phyloP scores from a whole-genome alignment of 179 eudicot species.

The Monotropa hypopitys region DNA sequence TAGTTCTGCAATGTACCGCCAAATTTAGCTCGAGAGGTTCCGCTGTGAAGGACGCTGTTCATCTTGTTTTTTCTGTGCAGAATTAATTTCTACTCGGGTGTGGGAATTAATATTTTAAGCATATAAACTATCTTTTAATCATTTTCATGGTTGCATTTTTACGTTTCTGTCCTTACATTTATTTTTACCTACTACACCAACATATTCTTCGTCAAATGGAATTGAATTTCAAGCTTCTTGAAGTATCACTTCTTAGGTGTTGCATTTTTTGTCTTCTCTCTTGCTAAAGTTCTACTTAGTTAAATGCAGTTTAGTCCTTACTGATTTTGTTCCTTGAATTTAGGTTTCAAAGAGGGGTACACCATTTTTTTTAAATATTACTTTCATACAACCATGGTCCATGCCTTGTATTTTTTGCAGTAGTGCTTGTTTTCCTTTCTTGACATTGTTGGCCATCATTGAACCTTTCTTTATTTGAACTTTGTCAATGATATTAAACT shows the following conservation, averaged over 20 bases:
- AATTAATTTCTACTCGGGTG: too few relatives aligned
- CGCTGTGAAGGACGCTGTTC: too few relatives aligned
- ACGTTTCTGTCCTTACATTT: too few relatives aligned
- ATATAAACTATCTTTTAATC: too few relatives aligned
- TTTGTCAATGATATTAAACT: background rate
- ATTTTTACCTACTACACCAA: too few relatives aligned
- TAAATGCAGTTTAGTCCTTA: background rate
- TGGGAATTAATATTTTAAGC: too few relatives aligned
- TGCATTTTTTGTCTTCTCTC: background rate
- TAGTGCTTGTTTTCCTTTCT: background rate
- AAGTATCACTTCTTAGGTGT: background rate
- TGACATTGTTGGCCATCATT: background rate
- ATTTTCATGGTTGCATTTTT: too few relatives aligned
- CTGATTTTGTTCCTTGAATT: slow-evolving; percentile 2
- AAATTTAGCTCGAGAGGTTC: too few relatives aligned
- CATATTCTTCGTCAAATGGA: background rate
- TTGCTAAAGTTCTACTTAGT: background rate
- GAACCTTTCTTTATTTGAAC: background rate
- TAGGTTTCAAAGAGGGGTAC: slow-evolving; percentile 82
- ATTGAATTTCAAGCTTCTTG: background rate
- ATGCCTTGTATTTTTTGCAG: background rate
- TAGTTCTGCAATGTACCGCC: too few relatives aligned
- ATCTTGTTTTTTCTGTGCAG: too few relatives aligned
- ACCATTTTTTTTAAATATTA: too few relatives aligned
- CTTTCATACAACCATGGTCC: background rate